A percentile compares a stretch with the other conserved stretches of the same genome.
Evolutionary conservation across 106 monocot genomes (phyloP).

Genomic region (Posidonia australis): DNA sequence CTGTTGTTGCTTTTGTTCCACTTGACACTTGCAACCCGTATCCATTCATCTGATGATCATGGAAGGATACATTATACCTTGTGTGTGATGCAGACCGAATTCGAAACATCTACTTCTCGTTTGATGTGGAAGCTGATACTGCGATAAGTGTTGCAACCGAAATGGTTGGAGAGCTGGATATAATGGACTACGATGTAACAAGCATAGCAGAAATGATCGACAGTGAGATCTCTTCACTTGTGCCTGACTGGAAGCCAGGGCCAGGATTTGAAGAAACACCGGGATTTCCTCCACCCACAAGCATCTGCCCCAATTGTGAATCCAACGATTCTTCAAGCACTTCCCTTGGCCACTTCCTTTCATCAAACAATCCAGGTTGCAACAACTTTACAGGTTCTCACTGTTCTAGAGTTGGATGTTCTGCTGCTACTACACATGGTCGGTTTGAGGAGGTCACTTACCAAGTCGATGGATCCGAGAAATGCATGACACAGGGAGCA

Average conservation of each 20-base stretch:
- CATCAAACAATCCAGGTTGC: slow-evolving; percentile 2
- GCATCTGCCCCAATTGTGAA: slow-evolving; percentile 35
- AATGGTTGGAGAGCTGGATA: slow-evolving; percentile 88
- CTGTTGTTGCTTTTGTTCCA: too few relatives aligned
- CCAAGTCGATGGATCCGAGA: slow-evolving; percentile 26
- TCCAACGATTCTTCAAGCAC: slow-evolving; percentile 45
- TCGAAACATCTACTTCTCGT: slow-evolving; percentile 75
- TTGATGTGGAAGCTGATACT: slow-evolving; percentile 73
- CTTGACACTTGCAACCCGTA: too few relatives aligned
- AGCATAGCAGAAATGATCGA: slow-evolving; percentile 98
- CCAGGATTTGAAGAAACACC: slow-evolving; percentile 39
- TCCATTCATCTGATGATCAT: too few relatives aligned
- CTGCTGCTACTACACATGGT: slow-evolving; percentile 49
- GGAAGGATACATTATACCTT: neutral
- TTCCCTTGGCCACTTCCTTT: slow-evolving; percentile 36
- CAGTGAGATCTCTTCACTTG: slow-evolving; percentile 45
- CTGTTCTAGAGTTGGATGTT: slow-evolving; percentile 23
- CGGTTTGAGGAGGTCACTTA: slow-evolving; percentile 71
- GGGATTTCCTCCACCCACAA: neutral
- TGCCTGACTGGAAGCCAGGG: slow-evolving; percentile 76
- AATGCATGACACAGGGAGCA: slow-evolving; percentile 8
- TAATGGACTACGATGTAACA: slow-evolving; percentile 70
- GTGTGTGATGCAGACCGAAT: slow-evolving; percentile 41
- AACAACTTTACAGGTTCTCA: slow-evolving; percentile 1
- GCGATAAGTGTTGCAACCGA: slow-evolving; percentile 80